Conservation (phyloP, 768 basidiomycete species). For the Glaciozyma antarctica region DNA sequence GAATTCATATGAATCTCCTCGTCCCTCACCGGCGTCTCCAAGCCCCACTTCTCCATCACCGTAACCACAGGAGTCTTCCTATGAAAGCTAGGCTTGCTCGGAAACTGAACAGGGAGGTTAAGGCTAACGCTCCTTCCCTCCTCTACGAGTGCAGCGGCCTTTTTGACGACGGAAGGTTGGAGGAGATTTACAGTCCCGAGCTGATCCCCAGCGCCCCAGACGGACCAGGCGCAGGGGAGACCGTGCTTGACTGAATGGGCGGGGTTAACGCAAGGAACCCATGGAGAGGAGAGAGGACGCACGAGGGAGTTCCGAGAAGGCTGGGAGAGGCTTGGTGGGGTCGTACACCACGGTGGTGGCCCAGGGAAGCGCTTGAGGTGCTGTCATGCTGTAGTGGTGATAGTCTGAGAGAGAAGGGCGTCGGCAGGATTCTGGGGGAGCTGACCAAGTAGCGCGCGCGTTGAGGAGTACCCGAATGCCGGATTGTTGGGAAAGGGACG, state of each 20-base stretch:
- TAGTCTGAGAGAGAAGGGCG: background rate
- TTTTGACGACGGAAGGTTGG: background rate
- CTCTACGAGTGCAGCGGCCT: background rate
- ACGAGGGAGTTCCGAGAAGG: background rate
- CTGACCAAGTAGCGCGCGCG: background rate
- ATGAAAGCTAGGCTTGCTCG: background rate
- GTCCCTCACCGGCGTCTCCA: background rate
- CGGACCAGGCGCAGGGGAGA: background rate
- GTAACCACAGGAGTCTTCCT: background rate
- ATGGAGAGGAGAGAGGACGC: background rate
- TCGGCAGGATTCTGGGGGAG: background rate
- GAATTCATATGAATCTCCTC: constrained; percentile 1
- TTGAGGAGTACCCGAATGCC: background rate
- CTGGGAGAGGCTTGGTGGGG: background rate
- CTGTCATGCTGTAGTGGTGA: background rate
- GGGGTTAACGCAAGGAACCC: background rate
- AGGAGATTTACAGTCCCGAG: background rate
- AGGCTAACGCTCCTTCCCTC: background rate
- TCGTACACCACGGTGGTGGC: background rate
- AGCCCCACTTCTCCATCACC: background rate
- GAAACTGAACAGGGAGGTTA: background rate
- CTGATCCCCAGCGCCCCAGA: background rate
- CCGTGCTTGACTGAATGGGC: background rate
- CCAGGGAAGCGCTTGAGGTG: background rate
- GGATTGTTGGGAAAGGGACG: too few species aligned